phyloP scores from a whole-genome alignment of 2,329 filamentous ascomycete species.

The Alternaria sp. region DNA sequence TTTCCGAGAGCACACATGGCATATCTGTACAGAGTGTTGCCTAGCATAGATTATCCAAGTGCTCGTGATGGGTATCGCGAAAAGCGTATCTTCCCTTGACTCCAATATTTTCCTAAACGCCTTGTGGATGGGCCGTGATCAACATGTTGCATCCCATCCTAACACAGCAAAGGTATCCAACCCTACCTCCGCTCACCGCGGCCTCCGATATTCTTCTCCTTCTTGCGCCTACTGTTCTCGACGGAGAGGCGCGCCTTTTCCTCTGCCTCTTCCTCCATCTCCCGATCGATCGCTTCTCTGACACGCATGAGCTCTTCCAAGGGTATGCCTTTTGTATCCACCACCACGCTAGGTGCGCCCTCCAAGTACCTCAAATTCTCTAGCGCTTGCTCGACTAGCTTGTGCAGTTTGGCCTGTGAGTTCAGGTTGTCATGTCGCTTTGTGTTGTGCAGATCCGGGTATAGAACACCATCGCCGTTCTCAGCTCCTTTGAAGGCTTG shows the following conservation, averaged over 20 bases:
- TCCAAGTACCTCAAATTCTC: conserved; percentile 88
- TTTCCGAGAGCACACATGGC: neutral
- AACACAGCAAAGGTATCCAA: neutral
- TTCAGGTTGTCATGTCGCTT: conserved; percentile 77
- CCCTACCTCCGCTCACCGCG: conserved; percentile 49
- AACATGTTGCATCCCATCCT: neutral
- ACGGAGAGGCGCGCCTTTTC: conserved; percentile 67
- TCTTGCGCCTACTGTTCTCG: conserved; percentile 48
- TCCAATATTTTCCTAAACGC: neutral
- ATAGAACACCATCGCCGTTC: conserved; percentile 72
- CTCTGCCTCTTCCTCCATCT: conserved; percentile 69
- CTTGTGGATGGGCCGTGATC: neutral
- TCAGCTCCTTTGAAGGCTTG: conserved; percentile 83
- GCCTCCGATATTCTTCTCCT: conserved; percentile 55
- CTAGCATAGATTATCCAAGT: neutral
- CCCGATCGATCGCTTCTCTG: conserved; percentile 72
- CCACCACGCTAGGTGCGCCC: conserved; percentile 74
- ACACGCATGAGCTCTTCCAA: conserved; percentile 65
- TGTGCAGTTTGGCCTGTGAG: conserved; percentile 74
- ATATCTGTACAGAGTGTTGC: neutral
- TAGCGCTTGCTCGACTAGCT: conserved; percentile 77
- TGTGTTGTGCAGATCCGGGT: conserved; percentile 86
- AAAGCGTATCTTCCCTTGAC: neutral
- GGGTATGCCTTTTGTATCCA: conserved; percentile 82
- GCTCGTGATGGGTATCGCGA: neutral